Evolutionary conservation across 768 basidiomycete genomes (phyloP), one percentile per base, ranked within the genome.

Genomic region (Russula foetens): DNA sequence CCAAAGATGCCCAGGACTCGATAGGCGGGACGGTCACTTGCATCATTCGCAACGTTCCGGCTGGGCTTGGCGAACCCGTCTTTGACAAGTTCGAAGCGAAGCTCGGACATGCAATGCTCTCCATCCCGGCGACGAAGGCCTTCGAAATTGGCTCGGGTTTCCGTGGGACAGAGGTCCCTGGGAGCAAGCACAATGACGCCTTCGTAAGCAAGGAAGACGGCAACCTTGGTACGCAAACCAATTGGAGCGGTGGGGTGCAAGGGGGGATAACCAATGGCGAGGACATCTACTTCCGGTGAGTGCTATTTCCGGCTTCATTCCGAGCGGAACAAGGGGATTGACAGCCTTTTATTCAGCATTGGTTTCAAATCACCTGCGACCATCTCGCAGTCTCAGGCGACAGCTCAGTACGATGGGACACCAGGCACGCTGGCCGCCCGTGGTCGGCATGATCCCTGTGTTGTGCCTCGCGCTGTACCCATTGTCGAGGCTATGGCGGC

Each of bases 301-400:
- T 7, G 4, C 19, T 3, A 12, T 28, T 21, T n/a, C 26, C 17
- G 1, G 9, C 26, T 7, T 3, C 5, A 29, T 3, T 7, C n/a
- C n/a, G n/a, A n/a, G 6, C 3, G 8, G 6, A 26, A 7, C 7
- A n/a, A 1, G 56, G 44, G 56, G 19, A 6, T 14, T 39, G 29
- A 44, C 58, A 24, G 23, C 2, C 50, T 41, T 29, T 41, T 29
- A 26, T 31, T 12, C 58, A 97, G 94, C 59, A 81, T 98, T 67
- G 95, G 90, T 11, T 99, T 99, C 84, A 99, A 99, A 76, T 92
- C 92, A 19, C 97, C 97, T 57, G 97, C 97, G 49, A 99, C 97
- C 57, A 99, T 99, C 71, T 90, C 93, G 24, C 93, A 91, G 71
- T 77, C 84, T 29, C 97, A 99, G 74, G 72, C 78, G 50, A 99